A percentile compares a stretch with the other conserved stretches of the same genome.
Evolutionary conservation across 805 yeast species (phyloP).

Genomic region (Wickerhamiella azymoides): DNA sequence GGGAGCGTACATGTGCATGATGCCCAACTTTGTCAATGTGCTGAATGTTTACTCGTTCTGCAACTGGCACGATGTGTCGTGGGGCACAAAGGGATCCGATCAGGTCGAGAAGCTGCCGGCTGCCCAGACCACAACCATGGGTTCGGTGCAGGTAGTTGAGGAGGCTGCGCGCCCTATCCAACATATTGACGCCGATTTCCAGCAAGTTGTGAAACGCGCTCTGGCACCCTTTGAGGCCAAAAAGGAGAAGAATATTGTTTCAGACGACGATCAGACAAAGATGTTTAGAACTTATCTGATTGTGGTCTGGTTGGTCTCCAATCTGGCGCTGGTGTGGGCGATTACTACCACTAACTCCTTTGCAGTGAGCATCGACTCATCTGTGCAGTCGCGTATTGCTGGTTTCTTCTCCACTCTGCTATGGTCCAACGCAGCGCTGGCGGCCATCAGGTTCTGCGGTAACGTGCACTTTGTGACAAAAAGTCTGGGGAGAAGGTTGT

Average conservation of each 20-base stretch:
- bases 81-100: slow-evolving; percentile 63
- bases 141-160: slow-evolving; percentile 39
- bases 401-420: slow-evolving; percentile 35
- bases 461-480: slow-evolving; percentile 33
- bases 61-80: slow-evolving; percentile 57
- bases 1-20: slow-evolving; percentile 25
- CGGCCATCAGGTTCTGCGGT: slow-evolving; percentile 43
- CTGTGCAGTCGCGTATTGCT: slow-evolving; percentile 26
- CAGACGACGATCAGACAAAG: slow-evolving; percentile 27
- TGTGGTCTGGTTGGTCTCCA: slow-evolving; percentile 28
- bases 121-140: slow-evolving; percentile 35
- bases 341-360: slow-evolving; percentile 27
- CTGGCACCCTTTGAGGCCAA: slow-evolving; percentile 36
- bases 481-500: slow-evolving; percentile 10
- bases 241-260: slow-evolving; percentile 14
- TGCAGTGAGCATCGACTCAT: slow-evolving; percentile 27
- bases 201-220: slow-evolving; percentile 36
- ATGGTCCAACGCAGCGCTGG: slow-evolving; percentile 51
- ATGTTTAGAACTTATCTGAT: slow-evolving; percentile 30
- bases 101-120: slow-evolving; percentile 38
- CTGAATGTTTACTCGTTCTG: slow-evolving; percentile 56
- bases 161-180: slow-evolving; percentile 33
- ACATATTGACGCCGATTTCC: slow-evolving; percentile 41
- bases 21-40: slow-evolving; percentile 30
- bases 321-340: slow-evolving; percentile 26